Evolutionary conservation across 2,329 filamentous ascomycete genomes (phyloP).

Genomic region (Penicillium sp.): DNA sequence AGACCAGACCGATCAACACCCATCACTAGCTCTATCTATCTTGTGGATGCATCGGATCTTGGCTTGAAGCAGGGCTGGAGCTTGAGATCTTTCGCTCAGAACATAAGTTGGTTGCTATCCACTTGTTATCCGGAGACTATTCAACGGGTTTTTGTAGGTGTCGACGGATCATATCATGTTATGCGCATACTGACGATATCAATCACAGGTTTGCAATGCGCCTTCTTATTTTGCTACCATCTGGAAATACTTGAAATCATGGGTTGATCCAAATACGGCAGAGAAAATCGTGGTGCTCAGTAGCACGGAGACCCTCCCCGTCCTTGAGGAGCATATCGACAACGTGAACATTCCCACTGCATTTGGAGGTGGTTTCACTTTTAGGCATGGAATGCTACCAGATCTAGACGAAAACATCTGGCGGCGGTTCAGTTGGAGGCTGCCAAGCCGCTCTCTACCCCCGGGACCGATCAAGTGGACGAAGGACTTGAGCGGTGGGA

Average conservation of each 20-base stretch:
- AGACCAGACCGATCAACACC: no score
- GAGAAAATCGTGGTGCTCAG: conserved; percentile 23
- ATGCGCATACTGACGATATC: background rate
- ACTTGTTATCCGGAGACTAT: no score
- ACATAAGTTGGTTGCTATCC: no score
- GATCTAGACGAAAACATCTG: conserved; percentile 14
- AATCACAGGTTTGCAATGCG: conserved; percentile 24
- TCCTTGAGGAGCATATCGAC: conserved; percentile 16
- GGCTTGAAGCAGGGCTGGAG: no score
- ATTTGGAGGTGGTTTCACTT: conserved; percentile 21
- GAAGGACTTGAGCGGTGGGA: conserved; percentile 7
- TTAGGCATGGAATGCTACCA: conserved; percentile 20
- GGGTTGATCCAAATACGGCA: conserved; percentile 26
- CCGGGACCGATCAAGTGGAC: conserved; percentile 23
- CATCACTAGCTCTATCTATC: no score
- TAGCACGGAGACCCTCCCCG: conserved; percentile 12
- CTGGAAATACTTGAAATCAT: conserved; percentile 25
- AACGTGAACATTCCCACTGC: conserved; percentile 19
- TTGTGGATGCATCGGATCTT: no score
- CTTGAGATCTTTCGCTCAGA: no score
- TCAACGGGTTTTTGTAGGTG: no score
- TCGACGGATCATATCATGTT: no score
- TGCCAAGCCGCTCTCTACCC: conserved; percentile 2
- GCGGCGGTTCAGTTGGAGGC: conserved; percentile 3
- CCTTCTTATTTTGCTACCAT: conserved; percentile 23